Evolutionary conservation across 148 eudicot genomes (phyloP), one percentile per base, ranked within the genome.

Genomic region (Chenopodium quinoa): DNA sequence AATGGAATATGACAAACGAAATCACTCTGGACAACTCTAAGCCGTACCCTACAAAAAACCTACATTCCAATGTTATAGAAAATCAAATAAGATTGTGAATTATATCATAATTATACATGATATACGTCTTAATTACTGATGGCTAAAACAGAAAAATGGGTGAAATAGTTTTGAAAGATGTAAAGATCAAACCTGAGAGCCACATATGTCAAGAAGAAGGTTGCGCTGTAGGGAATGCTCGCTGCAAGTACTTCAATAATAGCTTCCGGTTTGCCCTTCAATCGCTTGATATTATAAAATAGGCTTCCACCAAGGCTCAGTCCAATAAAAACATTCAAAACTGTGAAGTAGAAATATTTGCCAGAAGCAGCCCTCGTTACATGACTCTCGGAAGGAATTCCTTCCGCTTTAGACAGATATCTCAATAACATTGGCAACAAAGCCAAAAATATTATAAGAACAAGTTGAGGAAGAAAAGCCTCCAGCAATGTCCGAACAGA

Each of bases 131-230:
- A 48, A 48, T 48, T 48, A 48, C 12, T 48, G 31, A 48, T 48
- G 2, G 6, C 52, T 2, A 48, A 48, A 48, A 48, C 52, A 48
- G 52, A 48, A 48, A 47, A 48, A 48, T 37, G 13, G 52, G 52
- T 48, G 10, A 12, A 48, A 10, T 48, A 48, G 13, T 9, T 48
- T 2, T 48, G 13, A 11, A 48, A 48, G 52, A 48, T 48, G 52
- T 9, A 37, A 5, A 37, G 7, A 9, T 48, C 95, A 88, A 90
- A 94, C 98, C 84, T 91, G 83, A 95, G 89, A 73, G 97, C 97
- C 63, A 93, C 98, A 80, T 56, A 95, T 71, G 97, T 95, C 85
- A 93, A 85, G 93, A 95, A 95, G 90, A 95, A 95, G 70, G 92
- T 92, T 2, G 98, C 95, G 73, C 86, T 92, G 4, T 68, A 80